Evolutionary conservation across 176 grass and related monocot species (phyloP).

Genomic region (Lolium perenne): DNA sequence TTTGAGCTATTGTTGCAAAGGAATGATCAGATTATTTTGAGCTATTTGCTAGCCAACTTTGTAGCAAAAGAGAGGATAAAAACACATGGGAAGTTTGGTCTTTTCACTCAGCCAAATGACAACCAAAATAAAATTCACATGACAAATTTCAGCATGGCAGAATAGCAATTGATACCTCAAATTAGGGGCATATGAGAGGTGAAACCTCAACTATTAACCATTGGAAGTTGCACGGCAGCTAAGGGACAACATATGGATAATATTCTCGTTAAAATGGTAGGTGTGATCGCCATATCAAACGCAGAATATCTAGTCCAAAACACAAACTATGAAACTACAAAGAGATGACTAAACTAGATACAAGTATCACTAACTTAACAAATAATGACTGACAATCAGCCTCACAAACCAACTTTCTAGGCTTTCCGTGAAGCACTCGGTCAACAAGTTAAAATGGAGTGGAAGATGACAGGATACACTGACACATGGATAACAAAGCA

Average conservation of each 20-base stretch:
- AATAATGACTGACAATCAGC: neutral
- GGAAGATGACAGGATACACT: neutral
- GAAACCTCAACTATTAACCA: neutral
- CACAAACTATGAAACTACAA: neutral
- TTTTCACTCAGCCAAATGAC: neutral
- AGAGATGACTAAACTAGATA: neutral
- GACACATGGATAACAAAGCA: neutral
- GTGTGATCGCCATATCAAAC: neutral
- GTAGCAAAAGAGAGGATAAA: neutral
- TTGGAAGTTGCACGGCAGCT: neutral
- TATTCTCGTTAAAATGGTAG: neutral
- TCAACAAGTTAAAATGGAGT: neutral
- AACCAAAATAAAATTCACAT: neutral
- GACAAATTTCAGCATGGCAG: neutral
- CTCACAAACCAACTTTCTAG: neutral
- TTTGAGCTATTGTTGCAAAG: constrained; percentile 3
- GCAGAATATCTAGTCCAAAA: neutral
- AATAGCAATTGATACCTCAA: neutral
- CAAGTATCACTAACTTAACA: neutral
- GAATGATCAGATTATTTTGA: neutral
- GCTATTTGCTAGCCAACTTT: neutral
- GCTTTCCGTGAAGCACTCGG: neutral
- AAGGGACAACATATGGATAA: neutral
- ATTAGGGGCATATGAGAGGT: constrained; percentile 13
- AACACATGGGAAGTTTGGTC: neutral